phyloP scores from a whole-genome alignment of 2,329 filamentous ascomycete genomes.

The Nemania serpens region DNA sequence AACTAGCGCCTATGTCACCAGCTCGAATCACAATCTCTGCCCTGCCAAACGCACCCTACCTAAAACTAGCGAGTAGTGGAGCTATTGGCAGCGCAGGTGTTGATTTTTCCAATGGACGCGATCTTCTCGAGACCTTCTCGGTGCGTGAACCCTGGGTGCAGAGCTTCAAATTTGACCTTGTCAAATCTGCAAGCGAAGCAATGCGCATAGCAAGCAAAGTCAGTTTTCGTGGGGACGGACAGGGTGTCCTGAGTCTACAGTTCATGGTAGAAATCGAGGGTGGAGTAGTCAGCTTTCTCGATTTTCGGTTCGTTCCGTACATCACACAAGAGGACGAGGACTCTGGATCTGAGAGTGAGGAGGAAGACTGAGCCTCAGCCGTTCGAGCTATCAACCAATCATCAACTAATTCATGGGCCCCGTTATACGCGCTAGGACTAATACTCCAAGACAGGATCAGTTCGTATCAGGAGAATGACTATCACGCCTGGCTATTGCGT shows the following conservation, averaged over 20 bases:
- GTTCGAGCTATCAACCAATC: background rate
- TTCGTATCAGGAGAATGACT: no score
- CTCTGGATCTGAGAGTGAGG: slow-evolving; percentile 48
- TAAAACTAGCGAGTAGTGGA: slow-evolving; percentile 72
- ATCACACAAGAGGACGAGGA: slow-evolving; percentile 64
- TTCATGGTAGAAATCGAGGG: slow-evolving; percentile 92
- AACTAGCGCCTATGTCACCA: slow-evolving; percentile 73
- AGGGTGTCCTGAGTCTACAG: slow-evolving; percentile 91
- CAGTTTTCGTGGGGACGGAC: slow-evolving; percentile 82
- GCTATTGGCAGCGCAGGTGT: slow-evolving; percentile 67
- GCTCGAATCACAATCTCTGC: slow-evolving; percentile 71
- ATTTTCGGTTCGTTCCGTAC: slow-evolving; percentile 82
- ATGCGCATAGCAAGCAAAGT: slow-evolving; percentile 94
- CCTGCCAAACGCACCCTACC: slow-evolving; percentile 67
- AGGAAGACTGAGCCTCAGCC: slow-evolving; percentile 36
- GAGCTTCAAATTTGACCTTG: slow-evolving; percentile 83
- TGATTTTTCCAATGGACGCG: slow-evolving; percentile 66
- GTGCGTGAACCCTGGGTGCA: slow-evolving; percentile 66
- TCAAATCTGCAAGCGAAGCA: slow-evolving; percentile 86
- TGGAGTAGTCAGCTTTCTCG: slow-evolving; percentile 72
- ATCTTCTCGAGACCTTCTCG: slow-evolving; percentile 75
- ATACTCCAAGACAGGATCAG: no score
- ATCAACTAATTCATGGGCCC: background rate
- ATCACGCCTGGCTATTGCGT: background rate
- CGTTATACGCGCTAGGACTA: background rate